Conservation (phyloP, 805 yeast genomes). For the Sporopachydermia quercuum region DNA sequence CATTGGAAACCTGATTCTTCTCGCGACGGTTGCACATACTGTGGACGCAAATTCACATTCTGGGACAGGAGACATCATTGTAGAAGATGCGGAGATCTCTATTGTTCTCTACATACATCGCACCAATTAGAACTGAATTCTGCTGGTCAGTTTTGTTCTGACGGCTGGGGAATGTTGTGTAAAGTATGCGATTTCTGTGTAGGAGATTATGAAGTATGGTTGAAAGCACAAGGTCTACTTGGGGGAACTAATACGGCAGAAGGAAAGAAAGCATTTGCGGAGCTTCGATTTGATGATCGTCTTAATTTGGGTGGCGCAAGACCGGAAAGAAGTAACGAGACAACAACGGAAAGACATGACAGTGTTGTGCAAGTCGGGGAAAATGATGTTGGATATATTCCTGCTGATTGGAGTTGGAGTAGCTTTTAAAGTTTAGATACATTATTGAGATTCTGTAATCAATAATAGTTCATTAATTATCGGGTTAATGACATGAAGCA, state of each 20-base stretch:
- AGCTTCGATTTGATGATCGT: constrained; percentile 7
- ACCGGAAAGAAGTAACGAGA: background rate
- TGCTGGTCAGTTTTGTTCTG: constrained; percentile 50
- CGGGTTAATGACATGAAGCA: too few species aligned
- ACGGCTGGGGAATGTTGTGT: constrained; percentile 49
- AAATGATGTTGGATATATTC: constrained; percentile 33
- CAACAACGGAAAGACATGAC: constrained; percentile 1
- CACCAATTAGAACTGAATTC: constrained; percentile 40
- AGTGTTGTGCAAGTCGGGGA: constrained; percentile 13
- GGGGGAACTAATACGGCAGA: constrained; percentile 17
- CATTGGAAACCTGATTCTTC: constrained; percentile 69
- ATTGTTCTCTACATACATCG: constrained; percentile 53
- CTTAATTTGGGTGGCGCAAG: constrained; percentile 4
- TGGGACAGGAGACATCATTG: constrained; percentile 77
- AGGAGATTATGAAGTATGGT: constrained; percentile 39
- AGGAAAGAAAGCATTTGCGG: constrained; percentile 14
- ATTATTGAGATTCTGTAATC: too few species aligned
- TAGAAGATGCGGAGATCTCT: constrained; percentile 72
- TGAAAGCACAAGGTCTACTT: constrained; percentile 15
- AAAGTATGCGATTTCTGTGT: constrained; percentile 62
- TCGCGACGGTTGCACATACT: constrained; percentile 49
- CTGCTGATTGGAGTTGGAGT: constrained; percentile 74
- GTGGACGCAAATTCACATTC: constrained; percentile 56
- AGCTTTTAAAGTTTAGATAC: too few species aligned
- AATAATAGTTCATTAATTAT: too few species aligned